Evolutionary conservation across 2,329 filamentous ascomycete species (phyloP).

Genomic region (Dothistroma septosporum): DNA sequence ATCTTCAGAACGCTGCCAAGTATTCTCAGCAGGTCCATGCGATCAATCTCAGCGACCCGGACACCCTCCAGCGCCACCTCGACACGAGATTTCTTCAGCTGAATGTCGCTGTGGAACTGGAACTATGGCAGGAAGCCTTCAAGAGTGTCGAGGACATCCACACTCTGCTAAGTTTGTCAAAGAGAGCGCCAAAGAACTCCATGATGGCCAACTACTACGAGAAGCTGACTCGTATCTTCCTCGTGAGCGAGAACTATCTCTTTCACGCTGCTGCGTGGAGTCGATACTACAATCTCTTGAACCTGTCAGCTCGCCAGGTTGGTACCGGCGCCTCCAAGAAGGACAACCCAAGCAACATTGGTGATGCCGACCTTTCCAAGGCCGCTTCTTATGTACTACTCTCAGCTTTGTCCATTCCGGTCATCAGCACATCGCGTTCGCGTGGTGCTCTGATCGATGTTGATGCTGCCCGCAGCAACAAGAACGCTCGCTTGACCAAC

Average conservation of each 20-base stretch:
- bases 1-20: constrained; percentile 98
- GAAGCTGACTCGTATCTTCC: constrained; percentile 96
- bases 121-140: constrained; percentile 99
- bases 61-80: constrained; percentile 93
- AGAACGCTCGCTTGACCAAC: constrained; percentile 95
- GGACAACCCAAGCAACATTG: constrained; percentile 79
- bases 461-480: constrained; percentile 95
- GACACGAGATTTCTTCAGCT: constrained; percentile 98
- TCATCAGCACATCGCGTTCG: constrained; percentile 97
- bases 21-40: constrained; percentile 99
- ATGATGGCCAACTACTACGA: constrained; percentile 99
- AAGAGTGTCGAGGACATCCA: constrained; percentile 98
- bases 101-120: constrained; percentile 94
- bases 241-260: constrained; percentile 98
- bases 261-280: constrained; percentile 99
- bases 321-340: constrained; percentile 83
- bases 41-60: constrained; percentile 96
- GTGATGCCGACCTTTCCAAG: constrained; percentile 86
- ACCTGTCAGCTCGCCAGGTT: constrained; percentile 79
- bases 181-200: constrained; percentile 94
- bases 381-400: constrained; percentile 93
- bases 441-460: constrained; percentile 94
- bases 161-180: constrained; percentile 93
- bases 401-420: constrained; percentile 93
- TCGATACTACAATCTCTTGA: constrained; percentile 92